Percentiles rank a stretch among this genome's conserved stretches.
Conservation (phyloP, 2,329 filamentous ascomycete species). For the Dactylellina leptospora region DNA sequence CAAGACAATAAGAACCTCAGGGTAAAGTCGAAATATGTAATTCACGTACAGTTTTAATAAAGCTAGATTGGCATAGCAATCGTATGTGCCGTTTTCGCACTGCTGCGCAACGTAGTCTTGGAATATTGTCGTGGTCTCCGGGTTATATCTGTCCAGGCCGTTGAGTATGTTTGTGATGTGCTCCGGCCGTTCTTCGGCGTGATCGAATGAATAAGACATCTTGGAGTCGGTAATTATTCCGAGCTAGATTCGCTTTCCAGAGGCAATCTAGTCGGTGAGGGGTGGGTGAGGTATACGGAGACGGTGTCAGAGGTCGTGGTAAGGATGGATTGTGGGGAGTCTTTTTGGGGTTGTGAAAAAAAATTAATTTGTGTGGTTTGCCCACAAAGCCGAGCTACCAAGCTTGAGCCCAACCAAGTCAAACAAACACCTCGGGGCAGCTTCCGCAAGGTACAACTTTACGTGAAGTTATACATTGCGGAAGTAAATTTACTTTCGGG, state of each 20-base stretch:
- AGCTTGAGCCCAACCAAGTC: too few species aligned
- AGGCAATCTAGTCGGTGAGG: constrained; percentile 2
- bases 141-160: constrained; percentile 97
- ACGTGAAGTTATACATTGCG: too few species aligned
- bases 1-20: background rate
- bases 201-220: constrained; percentile 71
- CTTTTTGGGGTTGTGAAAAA: constrained; percentile 40
- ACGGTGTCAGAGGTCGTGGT: background rate
- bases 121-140: constrained; percentile 90
- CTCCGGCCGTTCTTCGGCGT: constrained; percentile 88
- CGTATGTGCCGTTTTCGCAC: constrained; percentile 92
- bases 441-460: too few species aligned
- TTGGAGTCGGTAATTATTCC: background rate
- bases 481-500: too few species aligned
- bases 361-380: constrained; percentile 38
- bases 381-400: background rate
- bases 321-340: constrained; percentile 29
- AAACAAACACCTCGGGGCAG: too few species aligned
- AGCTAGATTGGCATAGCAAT: constrained; percentile 96
- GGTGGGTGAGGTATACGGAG: background rate
- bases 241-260: constrained; percentile 8
- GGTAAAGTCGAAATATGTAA: constrained; percentile 29
- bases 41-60: constrained; percentile 91
- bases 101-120: constrained; percentile 94
- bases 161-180: constrained; percentile 94